phyloP scores from a whole-genome alignment of 768 basidiomycete species.

The Termitomyces sp. region DNA sequence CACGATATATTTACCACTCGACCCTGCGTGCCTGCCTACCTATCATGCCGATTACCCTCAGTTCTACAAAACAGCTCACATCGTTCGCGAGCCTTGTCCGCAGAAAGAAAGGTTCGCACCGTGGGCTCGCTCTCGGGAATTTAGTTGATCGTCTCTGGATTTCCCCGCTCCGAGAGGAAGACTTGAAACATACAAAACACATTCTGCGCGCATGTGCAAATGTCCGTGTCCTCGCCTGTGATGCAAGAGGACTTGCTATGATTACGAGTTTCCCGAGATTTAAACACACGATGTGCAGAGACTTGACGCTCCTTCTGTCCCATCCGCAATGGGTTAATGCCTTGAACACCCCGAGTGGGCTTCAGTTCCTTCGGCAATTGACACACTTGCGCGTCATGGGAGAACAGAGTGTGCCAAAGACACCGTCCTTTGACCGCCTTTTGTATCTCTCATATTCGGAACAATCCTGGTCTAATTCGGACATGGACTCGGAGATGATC shows the following conservation, averaged over 20 bases:
- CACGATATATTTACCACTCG: conserved; percentile 27
- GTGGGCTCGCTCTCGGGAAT: not conserved
- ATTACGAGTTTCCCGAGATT: conserved; percentile 18
- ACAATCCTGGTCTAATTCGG: conserved; percentile 10
- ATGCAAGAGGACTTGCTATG: conserved; percentile 27
- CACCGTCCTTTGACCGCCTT: conserved; percentile 23
- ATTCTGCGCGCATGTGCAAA: conserved; percentile 32
- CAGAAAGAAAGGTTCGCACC: conserved; percentile 10
- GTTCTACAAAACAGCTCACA: conserved; percentile 28
- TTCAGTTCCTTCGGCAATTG: conserved; percentile 29
- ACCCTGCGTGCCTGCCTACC: conserved; percentile 34
- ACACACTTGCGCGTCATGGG: conserved; percentile 35
- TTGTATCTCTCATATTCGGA: conserved; percentile 31
- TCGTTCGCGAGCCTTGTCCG: conserved; percentile 26
- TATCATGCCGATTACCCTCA: conserved; percentile 31
- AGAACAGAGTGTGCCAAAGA: conserved; percentile 24
- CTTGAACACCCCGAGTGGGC: conserved; percentile 23
- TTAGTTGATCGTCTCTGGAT: conserved; percentile 34
- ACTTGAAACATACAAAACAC: conserved; percentile 11
- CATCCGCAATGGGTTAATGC: conserved; percentile 21
- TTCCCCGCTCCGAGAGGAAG: conserved; percentile 27
- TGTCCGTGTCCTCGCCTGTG: conserved; percentile 30
- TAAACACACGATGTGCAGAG: conserved; percentile 28
- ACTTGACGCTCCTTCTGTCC: conserved; percentile 32
- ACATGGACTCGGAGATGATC: conserved; percentile 4